Evolutionary conservation across 306 rosid species (phyloP).

Genomic region (Acacia melanoxylon): DNA sequence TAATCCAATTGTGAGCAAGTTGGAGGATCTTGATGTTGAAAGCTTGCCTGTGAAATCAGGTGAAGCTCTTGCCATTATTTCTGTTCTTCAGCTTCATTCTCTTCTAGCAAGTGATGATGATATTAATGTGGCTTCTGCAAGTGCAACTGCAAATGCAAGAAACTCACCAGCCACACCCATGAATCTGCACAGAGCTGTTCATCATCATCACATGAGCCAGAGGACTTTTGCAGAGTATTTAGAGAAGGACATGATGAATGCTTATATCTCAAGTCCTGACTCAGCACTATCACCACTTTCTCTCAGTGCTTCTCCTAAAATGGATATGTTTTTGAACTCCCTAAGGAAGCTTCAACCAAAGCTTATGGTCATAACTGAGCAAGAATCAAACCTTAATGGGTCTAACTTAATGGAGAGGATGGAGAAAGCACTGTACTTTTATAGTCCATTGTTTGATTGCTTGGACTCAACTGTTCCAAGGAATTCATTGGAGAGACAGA

Average conservation of each 20-base stretch:
- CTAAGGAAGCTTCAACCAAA: constrained; percentile 66
- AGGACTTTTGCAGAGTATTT: constrained; percentile 71
- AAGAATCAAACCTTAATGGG: constrained; percentile 83
- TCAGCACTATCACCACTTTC: constrained; percentile 64
- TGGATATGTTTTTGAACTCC: constrained; percentile 58
- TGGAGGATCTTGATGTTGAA: constrained; percentile 71
- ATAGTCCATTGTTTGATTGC: constrained; percentile 67
- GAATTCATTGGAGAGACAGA: constrained; percentile 38
- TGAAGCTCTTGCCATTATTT: constrained; percentile 81
- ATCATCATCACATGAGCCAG: constrained; percentile 40
- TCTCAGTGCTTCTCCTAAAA: constrained; percentile 65
- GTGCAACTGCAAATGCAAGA: constrained; percentile 29
- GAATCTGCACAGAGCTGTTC: constrained; percentile 50
- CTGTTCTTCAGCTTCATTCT: constrained; percentile 75
- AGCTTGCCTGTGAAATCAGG: constrained; percentile 78
- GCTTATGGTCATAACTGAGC: constrained; percentile 75
- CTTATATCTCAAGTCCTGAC: constrained; percentile 58
- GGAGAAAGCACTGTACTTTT: constrained; percentile 51
- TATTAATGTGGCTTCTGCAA: constrained; percentile 1
- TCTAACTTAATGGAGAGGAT: constrained; percentile 67
- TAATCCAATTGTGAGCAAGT: constrained; percentile 60
- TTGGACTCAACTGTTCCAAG: constrained; percentile 57
- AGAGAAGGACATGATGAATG: constrained; percentile 59
- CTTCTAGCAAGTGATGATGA: constrained; percentile 78
- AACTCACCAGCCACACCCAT: constrained; percentile 50